Percentiles rank a stretch among this genome's conserved stretches.
Evolutionary conservation across 768 basidiomycete species (phyloP).

Genomic region (Multifurca ochricompacta): DNA sequence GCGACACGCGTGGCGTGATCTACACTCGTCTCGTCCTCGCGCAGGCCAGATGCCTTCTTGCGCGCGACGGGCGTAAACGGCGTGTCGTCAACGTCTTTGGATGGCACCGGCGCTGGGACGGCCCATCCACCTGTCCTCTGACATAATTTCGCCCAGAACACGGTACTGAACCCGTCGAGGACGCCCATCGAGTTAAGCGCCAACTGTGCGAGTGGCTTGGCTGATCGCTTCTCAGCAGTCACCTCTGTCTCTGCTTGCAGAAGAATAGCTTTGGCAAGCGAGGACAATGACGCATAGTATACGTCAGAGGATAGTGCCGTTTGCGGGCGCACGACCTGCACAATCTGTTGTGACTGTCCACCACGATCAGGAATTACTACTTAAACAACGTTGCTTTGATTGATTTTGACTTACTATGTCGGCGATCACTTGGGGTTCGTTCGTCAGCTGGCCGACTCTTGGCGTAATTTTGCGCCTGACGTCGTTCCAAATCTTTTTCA

Average conservation of each 20-base stretch:
- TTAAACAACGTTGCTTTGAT: constrained; percentile 10
- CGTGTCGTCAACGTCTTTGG: constrained; percentile 41
- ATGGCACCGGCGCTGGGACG: constrained; percentile 56
- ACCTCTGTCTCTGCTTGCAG: constrained; percentile 93
- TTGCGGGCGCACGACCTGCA: constrained; percentile 34
- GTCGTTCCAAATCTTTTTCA: constrained; percentile 57
- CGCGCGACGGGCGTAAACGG: constrained; percentile 38
- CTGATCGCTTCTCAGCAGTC: constrained; percentile 78
- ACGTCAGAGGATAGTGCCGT: constrained; percentile 31
- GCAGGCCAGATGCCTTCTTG: constrained; percentile 50
- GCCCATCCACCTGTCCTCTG: constrained; percentile 89
- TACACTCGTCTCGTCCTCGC: constrained; percentile 47
- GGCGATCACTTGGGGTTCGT: constrained; percentile 50
- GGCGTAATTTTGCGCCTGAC: constrained; percentile 75
- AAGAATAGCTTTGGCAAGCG: constrained; percentile 82
- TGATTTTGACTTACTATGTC: constrained; percentile 48
- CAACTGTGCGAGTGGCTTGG: constrained; percentile 74
- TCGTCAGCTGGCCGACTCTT: constrained; percentile 82
- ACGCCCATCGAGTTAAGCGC: constrained; percentile 56
- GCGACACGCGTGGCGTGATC: constrained; percentile 63
- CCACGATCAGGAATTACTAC: constrained; percentile 21
- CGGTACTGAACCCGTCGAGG: constrained; percentile 51
- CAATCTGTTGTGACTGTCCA: constrained; percentile 34
- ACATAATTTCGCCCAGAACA: constrained; percentile 79
- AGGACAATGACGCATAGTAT: constrained; percentile 73